phyloP scores from a whole-genome alignment of 140 eudicot genomes.

The Erigeron philadelphicus region DNA sequence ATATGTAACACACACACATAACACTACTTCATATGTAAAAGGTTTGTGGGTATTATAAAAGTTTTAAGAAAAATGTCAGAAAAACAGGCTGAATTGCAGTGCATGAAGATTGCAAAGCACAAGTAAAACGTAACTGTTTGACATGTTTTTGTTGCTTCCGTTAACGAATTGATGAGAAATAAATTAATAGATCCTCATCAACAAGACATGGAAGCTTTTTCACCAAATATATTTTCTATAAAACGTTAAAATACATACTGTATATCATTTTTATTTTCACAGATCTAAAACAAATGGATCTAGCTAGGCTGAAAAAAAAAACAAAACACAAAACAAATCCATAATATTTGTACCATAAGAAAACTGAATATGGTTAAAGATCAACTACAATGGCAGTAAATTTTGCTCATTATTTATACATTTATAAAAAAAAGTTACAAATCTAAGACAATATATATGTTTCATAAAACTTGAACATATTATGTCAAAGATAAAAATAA shows the following conservation, averaged over 20 bases:
- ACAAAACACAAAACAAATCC: no score
- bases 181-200: slow-evolving; percentile 23
- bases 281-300: neutral
- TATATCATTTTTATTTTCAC: neutral
- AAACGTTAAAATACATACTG: no score
- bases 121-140: slow-evolving; percentile 2
- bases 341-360: no score
- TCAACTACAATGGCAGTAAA: no score
- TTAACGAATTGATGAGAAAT: slow-evolving; percentile 39
- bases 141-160: slow-evolving; percentile 27
- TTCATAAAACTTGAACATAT: no score
- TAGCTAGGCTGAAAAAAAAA: slow-evolving; percentile 8
- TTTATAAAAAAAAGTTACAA: no score
- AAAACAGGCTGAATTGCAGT: slow-evolving; percentile 20
- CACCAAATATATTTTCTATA: neutral
- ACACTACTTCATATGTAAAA: neutral
- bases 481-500: no score
- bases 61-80: neutral
- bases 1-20: neutral
- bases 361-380: no score
- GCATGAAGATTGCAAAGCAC: slow-evolving; percentile 26
- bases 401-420: no score
- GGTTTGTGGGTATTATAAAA: neutral
- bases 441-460: no score
- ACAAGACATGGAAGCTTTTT: slow-evolving; percentile 38